Base-by-base conservation (phyloP, 2,329 filamentous ascomycete species). In the Ophiognomonia clavigignenti-juglandacearum region DNA sequence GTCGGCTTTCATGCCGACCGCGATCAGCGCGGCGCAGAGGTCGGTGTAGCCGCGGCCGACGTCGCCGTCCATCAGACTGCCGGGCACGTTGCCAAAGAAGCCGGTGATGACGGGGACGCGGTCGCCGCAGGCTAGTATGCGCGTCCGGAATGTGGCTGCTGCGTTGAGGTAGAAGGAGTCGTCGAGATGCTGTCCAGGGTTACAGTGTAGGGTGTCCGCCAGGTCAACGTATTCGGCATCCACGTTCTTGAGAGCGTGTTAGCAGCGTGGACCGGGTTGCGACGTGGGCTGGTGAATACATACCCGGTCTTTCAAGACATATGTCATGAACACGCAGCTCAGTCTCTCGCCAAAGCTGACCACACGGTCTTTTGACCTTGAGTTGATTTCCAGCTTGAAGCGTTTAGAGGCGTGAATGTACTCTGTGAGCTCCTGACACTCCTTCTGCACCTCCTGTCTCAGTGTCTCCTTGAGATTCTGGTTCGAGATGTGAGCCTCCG, bases 1-100 rank as follows among this genome's bases (percentile, higher is more conserved):
- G 45, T 85, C 73, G 1, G 93, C 93, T 57, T 81, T 75, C n/a
- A 95, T 72, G 4, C 90, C 92, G 9, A 98, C 92, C 1, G 93
- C 90, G 43, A 91, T 85, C 14, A 98, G 74, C 6, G 93, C 91
- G 11, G 93, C 92, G 64, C 93, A 97, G 39, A 98, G 78, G 67
- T 98, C 93, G 9, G 93, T 97, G 68, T 98, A 98, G 24, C 93
- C 93, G 57, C 93, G 85, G 18, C 93, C 93, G 54, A 98, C 88
- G 57, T 95, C 86, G 35, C 82, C 82, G 57, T 92, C 87, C 57
- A 98, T 81, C 48, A 98, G 76, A 52, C 91, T 92, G 13, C 91
- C 91, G 0, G 92, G 92, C 3, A 97, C 88, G 48, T 85, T 86
- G 50, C 93, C 93, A 64, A 98, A 98, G 73, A 93, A 98, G 14